Evolutionary conservation across 352 stramenopile species (phyloP).

Genomic region (Phytopythium cucurbitacearum): DNA sequence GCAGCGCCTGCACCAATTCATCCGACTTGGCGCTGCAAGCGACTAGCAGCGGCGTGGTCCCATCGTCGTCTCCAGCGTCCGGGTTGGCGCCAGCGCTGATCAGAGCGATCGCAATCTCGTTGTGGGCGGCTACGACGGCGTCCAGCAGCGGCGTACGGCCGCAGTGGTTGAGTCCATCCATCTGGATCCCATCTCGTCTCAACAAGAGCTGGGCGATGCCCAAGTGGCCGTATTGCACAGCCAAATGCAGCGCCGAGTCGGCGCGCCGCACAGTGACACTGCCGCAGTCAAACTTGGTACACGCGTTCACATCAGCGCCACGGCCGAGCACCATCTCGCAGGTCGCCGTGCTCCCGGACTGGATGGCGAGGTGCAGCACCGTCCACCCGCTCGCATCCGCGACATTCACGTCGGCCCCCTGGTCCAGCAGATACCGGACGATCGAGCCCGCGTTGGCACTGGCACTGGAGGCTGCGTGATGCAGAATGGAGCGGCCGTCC

Average conservation of each 20-base stretch:
- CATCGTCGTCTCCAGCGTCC: slow-evolving; percentile 4
- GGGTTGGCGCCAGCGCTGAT: slow-evolving; percentile 1
- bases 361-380: slow-evolving; percentile 1
- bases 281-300: not conserved
- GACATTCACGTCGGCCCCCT: not conserved
- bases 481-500: slow-evolving; percentile 1
- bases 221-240: slow-evolving; percentile 3
- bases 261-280: not conserved
- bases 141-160: slow-evolving; percentile 1
- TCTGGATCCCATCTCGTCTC: not conserved
- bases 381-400: slow-evolving; percentile 2
- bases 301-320: not conserved
- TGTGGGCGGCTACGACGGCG: not conserved
- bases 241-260: slow-evolving; percentile 5
- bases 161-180: not conserved
- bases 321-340: not conserved
- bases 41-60: slow-evolving; percentile 2
- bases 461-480: slow-evolving; percentile 5
- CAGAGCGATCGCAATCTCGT: slow-evolving; percentile 3
- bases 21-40: not conserved
- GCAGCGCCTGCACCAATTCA: slow-evolving; percentile 2
- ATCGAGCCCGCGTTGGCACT: not conserved
- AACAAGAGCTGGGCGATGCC: not conserved
- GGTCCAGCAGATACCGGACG: not conserved
- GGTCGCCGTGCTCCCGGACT: not conserved